Base-by-base conservation (phyloP, 139 green algal species). In the Picochlorum sp. region DNA sequence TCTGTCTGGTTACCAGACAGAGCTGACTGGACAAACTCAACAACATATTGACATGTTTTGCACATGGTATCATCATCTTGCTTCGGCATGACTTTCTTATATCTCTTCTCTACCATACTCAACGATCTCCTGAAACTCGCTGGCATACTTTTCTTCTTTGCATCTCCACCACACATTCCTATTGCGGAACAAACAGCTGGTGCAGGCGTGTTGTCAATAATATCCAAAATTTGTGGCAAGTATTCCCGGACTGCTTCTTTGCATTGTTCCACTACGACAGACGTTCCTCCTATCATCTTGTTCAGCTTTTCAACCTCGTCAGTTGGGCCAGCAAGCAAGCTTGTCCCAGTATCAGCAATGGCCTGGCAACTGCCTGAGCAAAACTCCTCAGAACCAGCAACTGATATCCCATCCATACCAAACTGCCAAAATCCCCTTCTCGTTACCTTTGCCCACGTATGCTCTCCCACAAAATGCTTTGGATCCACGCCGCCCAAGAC, bases 391-490 rank as follows among this genome's bases (percentile, higher is more conserved):
- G 56, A n/a, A 38, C 58, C 71, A 49, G 38, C 66, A 11, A 97
- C 24, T 11, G 57, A 64, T 24, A 96, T 69, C 51, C 65, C 56
- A 54, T 91, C 88, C 81, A 97, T 75, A 11, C 86, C 57, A 72
- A 98, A 91, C 85, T 98, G 88, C 94, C 94, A 99, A 83, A 98
- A 99, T 8, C 81, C 89, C 18, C 77, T 51, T 30, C 81, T 76
- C 0, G 86, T 97, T 15, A 98, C 76, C 11, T 80, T 79, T 21
- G 81, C 82, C 69, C 89, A 99, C 24, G 78, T 83, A 80, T 94
- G 88, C 62, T 98, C 79, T 23, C 94, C 94, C 11, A 62, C 77
- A 74, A 80, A 95, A 79, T 97, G 94, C 16, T 71, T 60, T 6
- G 76, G 65, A 80, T 99, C 86, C 10, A 93, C 66, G 15, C 94